Evolutionary conservation across 225 moss, liverwort and hornwort genomes (phyloP), one percentile per base, ranked within the genome.

Genomic region (Ulota crispa): DNA sequence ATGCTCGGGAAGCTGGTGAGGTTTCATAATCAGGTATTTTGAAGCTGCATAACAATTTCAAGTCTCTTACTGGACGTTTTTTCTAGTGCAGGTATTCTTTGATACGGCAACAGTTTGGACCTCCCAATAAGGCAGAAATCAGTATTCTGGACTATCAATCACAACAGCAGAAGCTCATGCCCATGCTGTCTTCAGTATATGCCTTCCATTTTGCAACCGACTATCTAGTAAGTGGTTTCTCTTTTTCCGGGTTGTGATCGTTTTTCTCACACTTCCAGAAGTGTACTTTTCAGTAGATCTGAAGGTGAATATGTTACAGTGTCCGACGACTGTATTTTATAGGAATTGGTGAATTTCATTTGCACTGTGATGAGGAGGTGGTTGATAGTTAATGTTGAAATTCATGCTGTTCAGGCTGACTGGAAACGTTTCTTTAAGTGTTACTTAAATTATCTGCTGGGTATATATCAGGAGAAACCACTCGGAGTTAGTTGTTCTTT

Each of bases 151-250:
- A 94, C 79, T 94, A 94, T 73, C 94, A 94, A 85, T 94, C 94
- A 34, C 94, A 94, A 63, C 94, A 94, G 78, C 94, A 93, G 82
- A 94, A 94, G 89, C 88, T 94, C 62, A 94, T 94, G 94, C 94
- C 94, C 53, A 90, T 94, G 91, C 86, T 94, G 76, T 90, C 91
- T 68, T 93, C 91, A 70, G 88, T 82, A 15, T 94, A 93, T 89
- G 92, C 90, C n/a, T 94, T 93, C 79, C 93, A 94, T 78, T 94
- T 93, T 80, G 93, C 94, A 50, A 83, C 93, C 19, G 87, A 88
- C 79, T 91, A 93, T 67, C 87, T 94, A 66, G 89, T 94, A 87
- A 79, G 88, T 75, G 10, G 59, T 68, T 15, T 56, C 50, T 50
- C 60, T 66, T 79, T 66, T 13, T 41, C 66, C 32, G n/a, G 60